These are phyloP conservation scores for Rhizoclosmatium globosum DNA, from an alignment of 192 early-diverging fungal genomes.

Conservation along the genomic window DNA sequence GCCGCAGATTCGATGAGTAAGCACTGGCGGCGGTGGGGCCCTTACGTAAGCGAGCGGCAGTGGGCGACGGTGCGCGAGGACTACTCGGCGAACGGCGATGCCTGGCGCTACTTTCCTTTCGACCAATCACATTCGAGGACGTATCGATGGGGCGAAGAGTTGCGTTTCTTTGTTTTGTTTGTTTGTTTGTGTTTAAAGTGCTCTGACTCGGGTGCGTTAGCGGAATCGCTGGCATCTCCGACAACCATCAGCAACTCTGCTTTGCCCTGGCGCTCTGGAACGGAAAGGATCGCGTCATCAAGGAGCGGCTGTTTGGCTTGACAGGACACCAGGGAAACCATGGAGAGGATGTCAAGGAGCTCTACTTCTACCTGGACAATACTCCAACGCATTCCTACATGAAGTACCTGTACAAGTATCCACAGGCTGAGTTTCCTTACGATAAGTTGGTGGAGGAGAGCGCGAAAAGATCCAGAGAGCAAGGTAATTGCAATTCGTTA, in stretches of 20 bases:
- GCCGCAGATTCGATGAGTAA: constrained; percentile 35
- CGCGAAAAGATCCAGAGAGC: constrained; percentile 25
- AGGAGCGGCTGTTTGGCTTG: constrained; percentile 45
- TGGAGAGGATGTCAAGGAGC: constrained; percentile 49
- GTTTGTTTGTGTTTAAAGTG: background rate
- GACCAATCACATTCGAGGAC: constrained; percentile 18
- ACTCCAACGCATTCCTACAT: constrained; percentile 44
- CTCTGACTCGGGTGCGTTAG: constrained; percentile 31
- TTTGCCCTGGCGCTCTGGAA: constrained; percentile 46
- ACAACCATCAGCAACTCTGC: constrained; percentile 44
- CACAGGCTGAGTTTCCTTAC: constrained; percentile 46
- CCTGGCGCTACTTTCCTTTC: constrained; percentile 42
- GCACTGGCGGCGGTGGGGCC: constrained; percentile 45
- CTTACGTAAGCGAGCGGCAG: constrained; percentile 38
- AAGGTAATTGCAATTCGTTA: constrained; percentile 8
- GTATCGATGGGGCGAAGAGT: constrained; percentile 32
- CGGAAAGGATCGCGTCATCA: constrained; percentile 39
- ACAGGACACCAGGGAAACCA: constrained; percentile 46
- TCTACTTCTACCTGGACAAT: constrained; percentile 44
- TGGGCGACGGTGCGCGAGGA: constrained; percentile 52
- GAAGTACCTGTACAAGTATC: constrained; percentile 48
- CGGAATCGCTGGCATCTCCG: constrained; percentile 47
- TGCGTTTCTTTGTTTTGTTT: no score
- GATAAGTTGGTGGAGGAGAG: constrained; percentile 35
- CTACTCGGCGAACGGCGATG: constrained; percentile 41